Conservation (phyloP, 345 rosid genomes). For the Populus ilicifolia region DNA sequence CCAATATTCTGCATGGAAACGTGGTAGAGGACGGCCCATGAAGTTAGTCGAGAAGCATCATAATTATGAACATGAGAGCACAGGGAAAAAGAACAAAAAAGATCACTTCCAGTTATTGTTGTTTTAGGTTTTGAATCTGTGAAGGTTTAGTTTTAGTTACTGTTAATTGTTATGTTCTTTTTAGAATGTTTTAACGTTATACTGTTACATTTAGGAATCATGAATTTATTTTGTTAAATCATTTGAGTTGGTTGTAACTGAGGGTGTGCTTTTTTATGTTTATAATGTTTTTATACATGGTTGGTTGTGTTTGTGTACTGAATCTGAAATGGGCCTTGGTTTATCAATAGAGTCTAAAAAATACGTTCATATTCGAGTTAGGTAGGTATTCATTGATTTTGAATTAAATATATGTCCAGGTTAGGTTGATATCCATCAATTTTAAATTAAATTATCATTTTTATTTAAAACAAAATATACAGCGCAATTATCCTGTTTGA, state of each 20-base stretch:
- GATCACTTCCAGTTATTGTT: background rate
- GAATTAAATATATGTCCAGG: no score
- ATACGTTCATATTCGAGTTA: no score
- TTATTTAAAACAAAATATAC: no score
- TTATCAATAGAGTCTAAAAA: background rate
- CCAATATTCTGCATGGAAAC: constrained; percentile 62
- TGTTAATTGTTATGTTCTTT: constrained; percentile 2
- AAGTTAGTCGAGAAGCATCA: constrained; percentile 53
- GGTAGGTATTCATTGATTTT: no score
- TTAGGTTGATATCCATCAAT: no score
- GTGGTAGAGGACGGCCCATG: constrained; percentile 49
- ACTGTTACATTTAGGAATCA: constrained; percentile 29
- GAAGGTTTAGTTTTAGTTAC: background rate
- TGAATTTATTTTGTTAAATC: constrained; percentile 18
- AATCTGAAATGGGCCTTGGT: constrained; percentile 15
- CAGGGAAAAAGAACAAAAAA: constrained; percentile 42
- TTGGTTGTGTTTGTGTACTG: constrained; percentile 2
- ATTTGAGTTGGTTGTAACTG: background rate
- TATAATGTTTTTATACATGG: background rate
- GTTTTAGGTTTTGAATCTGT: background rate
- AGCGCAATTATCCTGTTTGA: no score
- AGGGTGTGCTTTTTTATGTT: constrained; percentile 1
- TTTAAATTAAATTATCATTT: no score
- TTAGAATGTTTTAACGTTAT: background rate
- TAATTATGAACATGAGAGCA: constrained; percentile 41